Conservation (phyloP, 1,284 basidiomycete species). For the Chondrostereum purpureum region DNA sequence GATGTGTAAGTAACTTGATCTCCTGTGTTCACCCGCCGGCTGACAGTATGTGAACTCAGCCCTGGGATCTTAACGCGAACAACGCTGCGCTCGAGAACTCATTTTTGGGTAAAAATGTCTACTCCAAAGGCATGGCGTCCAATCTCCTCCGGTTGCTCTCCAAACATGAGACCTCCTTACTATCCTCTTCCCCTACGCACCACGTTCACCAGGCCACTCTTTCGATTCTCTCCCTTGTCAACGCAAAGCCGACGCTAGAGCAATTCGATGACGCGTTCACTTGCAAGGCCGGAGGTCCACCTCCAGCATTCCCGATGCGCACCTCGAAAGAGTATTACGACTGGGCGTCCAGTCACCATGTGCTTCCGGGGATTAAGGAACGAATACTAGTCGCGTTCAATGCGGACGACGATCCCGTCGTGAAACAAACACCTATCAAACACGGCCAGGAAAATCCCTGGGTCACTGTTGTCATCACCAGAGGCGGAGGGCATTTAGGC, state of each 20-base stretch:
- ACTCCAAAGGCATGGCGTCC: constrained; percentile 77
- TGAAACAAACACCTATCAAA: background rate
- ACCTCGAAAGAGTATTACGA: constrained; percentile 78
- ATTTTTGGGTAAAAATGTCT: constrained; percentile 65
- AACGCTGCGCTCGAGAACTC: constrained; percentile 55
- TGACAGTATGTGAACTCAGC: constrained; percentile 33
- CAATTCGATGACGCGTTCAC: constrained; percentile 69
- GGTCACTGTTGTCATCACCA: background rate
- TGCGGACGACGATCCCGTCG: constrained; percentile 4
- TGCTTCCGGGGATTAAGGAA: background rate
- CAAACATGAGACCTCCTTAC: constrained; percentile 49
- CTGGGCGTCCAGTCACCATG: constrained; percentile 49
- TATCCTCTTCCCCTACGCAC: constrained; percentile 33
- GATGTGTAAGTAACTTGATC: constrained; percentile 67
- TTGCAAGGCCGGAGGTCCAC: constrained; percentile 69
- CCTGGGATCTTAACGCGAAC: constrained; percentile 70
- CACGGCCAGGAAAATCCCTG: background rate
- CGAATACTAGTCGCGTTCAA: constrained; percentile 1
- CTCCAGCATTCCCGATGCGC: constrained; percentile 76
- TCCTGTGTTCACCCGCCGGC: background rate
- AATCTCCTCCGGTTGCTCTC: constrained; percentile 70
- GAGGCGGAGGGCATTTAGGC: constrained; percentile 5
- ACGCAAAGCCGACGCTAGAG: constrained; percentile 49
- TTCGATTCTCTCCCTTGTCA: constrained; percentile 41
- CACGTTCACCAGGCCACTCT: constrained; percentile 36